Percentiles rank a stretch among this genome's conserved stretches.
Conservation (phyloP, 1,139 yeast genomes). For the Hemisphaericaspora xylofermentans region DNA sequence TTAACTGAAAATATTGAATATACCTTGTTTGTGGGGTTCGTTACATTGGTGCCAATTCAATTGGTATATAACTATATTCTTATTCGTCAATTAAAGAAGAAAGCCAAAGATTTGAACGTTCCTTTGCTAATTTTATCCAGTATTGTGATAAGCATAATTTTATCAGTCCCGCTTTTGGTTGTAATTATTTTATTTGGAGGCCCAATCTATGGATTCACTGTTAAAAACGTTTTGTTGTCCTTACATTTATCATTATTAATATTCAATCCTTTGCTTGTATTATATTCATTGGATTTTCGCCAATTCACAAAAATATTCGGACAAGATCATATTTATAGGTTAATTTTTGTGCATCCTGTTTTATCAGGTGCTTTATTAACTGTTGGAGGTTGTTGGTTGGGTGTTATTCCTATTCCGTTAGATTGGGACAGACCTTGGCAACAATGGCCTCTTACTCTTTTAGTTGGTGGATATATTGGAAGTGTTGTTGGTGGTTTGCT, state of each 20-base stretch:
- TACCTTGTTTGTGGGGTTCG: slow-evolving; percentile 29
- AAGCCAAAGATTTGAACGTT: slow-evolving; percentile 26
- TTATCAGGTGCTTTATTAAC: slow-evolving; percentile 48
- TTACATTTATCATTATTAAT: slow-evolving; percentile 63
- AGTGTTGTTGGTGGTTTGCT: slow-evolving; percentile 53
- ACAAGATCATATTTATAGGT: slow-evolving; percentile 22
- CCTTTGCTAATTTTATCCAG: slow-evolving; percentile 37
- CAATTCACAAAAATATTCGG: slow-evolving; percentile 24
- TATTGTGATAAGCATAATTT: slow-evolving; percentile 39
- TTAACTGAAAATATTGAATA: slow-evolving; percentile 29
- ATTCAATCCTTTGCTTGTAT: slow-evolving; percentile 62
- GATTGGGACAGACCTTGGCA: slow-evolving; percentile 99
- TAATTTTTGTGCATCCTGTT: slow-evolving; percentile 34
- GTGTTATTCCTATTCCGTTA: slow-evolving; percentile 89
- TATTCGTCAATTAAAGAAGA: slow-evolving; percentile 20
- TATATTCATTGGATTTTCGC: slow-evolving; percentile 55
- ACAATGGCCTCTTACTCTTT: slow-evolving; percentile 89
- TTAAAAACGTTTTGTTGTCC: slow-evolving; percentile 65
- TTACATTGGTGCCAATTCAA: slow-evolving; percentile 26
- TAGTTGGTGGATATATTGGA: slow-evolving; percentile 79
- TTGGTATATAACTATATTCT: slow-evolving; percentile 28
- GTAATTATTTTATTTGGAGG: slow-evolving; percentile 79
- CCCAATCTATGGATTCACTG: slow-evolving; percentile 57
- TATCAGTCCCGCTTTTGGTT: slow-evolving; percentile 53
- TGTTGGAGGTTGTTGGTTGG: slow-evolving; percentile 83